A percentile compares a stretch with the other conserved stretches of the same genome.
phyloP scores from a whole-genome alignment of 768 basidiomycete species.

The Trametes coccinea region DNA sequence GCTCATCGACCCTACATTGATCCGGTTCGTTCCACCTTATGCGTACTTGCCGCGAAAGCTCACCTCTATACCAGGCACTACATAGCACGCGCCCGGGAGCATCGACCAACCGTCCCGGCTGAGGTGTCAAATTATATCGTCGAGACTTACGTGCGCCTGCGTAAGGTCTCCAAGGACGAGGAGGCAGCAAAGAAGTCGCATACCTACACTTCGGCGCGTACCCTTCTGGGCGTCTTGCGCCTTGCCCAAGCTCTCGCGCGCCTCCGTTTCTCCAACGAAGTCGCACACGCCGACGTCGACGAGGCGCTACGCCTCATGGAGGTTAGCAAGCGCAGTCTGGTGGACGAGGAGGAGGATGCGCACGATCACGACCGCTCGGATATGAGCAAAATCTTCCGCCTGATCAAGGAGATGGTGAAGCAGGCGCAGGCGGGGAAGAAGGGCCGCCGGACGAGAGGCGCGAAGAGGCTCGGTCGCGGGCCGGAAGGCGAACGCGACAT shows the following conservation, averaged over 20 bases:
- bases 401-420: constrained; percentile 84
- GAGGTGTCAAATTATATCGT: constrained; percentile 92
- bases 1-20: constrained; percentile 79
- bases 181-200: constrained; percentile 86
- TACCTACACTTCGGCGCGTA: constrained; percentile 94
- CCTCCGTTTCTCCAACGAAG: constrained; percentile 78
- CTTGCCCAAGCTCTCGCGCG: constrained; percentile 94
- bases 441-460: constrained; percentile 41
- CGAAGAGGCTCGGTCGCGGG: constrained; percentile 64
- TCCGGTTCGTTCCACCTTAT: constrained; percentile 61
- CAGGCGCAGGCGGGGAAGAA: constrained; percentile 34
- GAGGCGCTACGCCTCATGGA: constrained; percentile 98
- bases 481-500: constrained; percentile 72
- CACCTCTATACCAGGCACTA: constrained; percentile 65
- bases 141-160: constrained; percentile 92
- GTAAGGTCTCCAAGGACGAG: constrained; percentile 90
- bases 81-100: constrained; percentile 87
- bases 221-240: constrained; percentile 90
- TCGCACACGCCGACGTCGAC: constrained; percentile 87
- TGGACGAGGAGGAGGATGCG: constrained; percentile 74
- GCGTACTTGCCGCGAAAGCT: neutral
- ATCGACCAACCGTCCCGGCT: constrained; percentile 87
- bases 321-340: constrained; percentile 88
- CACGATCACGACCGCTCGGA: constrained; percentile 68
- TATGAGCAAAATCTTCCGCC: constrained; percentile 82